phyloP scores from a whole-genome alignment of 2,329 filamentous ascomycete genomes.

The Fusarium lyarnte region DNA sequence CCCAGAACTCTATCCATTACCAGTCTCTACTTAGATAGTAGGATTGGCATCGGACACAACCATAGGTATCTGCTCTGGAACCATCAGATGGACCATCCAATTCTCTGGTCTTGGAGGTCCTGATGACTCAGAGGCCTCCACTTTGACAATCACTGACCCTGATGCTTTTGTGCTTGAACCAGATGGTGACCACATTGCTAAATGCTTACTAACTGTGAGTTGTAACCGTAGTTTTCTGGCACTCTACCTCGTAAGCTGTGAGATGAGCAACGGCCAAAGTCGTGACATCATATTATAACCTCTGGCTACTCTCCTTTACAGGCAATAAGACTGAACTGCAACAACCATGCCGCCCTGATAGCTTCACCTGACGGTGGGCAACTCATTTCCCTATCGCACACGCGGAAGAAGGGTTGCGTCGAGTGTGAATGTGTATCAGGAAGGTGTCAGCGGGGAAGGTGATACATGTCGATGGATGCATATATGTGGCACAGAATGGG shows the following conservation, averaged over 20 bases:
- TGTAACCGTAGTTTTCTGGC: accelerated
- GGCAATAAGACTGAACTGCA: accelerated
- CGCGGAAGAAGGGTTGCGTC: neutral
- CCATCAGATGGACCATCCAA: neutral
- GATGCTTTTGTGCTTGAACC: accelerated
- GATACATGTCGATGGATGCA: neutral
- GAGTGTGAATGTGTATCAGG: neutral
- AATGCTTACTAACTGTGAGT: accelerated
- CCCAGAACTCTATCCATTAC: no score
- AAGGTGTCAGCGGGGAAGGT: neutral
- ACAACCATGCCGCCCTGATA: accelerated
- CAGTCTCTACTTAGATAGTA: neutral
- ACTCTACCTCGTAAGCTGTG: neutral
- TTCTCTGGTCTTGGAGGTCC: accelerated
- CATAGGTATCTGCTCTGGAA: no score
- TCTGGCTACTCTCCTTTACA: accelerated
- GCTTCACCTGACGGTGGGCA: accelerated
- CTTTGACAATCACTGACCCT: accelerated
- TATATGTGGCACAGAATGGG: neutral
- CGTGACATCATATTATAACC: neutral
- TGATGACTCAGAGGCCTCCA: accelerated
- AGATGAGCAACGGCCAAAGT: accelerated
- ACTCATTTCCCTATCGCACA: accelerated
- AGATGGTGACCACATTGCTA: accelerated
- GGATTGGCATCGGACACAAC: no score